Base-by-base conservation (phyloP, 495 filamentous ascomycete genomes). In the Hypoxylon trugodes region DNA sequence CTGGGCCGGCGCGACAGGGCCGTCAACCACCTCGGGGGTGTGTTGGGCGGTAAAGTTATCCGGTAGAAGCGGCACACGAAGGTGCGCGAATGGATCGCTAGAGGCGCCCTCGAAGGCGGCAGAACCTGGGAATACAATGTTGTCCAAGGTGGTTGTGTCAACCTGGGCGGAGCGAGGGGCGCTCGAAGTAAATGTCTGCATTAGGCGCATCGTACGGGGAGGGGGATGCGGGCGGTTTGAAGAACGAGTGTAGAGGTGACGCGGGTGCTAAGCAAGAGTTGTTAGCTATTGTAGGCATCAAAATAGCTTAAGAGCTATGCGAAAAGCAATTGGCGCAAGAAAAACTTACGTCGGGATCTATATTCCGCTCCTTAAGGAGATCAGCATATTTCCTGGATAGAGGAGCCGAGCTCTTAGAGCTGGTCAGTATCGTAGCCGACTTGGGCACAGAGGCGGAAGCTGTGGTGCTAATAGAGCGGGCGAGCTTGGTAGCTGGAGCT, bases 131-230 rank as follows among this genome's bases (percentile, higher is more conserved):
- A 82, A 73, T 38, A 78, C 55, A 42, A 72, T 62, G 55, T 61
- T 66, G 72, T 81, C 79, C 53, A 81, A 71, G 33, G 71, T 71
- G 40, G 38, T 55, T 50, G 66, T 40, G 53, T 67, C 24, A 37
- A 48, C 50, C 21, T 26, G 22, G 15, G 62, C 41, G 22, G 71
- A 65, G 19, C 56, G 57, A 3, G 78, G 68, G 6, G 77, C 70
- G n/a, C 73, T 77, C 35, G 75, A 76, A 61, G 66, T 73, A 68
- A 82, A 82, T 66, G 76, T 79, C 63, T 82, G 79, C 79, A 82
- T 82, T 53, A 82, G 64, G 54, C 76, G 79, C 63, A 77, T 55
- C 3, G 57, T 73, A 59, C 69, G 72, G 38, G 66, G 68, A 33
- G 65, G 68, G 6, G 74, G 72, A 6, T 74, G 67, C 33, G 65